phyloP scores from a whole-genome alignment of 805 yeast species.

The Metschnikowia lachancei region DNA sequence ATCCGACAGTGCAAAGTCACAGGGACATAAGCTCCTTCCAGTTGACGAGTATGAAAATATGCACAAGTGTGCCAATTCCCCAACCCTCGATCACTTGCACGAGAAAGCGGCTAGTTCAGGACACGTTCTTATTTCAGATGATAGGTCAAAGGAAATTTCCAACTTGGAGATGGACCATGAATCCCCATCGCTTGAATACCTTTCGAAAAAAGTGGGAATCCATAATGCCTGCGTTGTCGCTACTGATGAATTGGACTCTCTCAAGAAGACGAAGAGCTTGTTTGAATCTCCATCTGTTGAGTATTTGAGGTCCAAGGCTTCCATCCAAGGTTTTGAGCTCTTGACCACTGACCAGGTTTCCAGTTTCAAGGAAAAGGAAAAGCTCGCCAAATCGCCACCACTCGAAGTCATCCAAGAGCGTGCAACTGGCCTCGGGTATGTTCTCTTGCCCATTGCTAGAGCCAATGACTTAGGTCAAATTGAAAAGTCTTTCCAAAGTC shows the following conservation, averaged over 20 bases:
- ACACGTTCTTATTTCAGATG: slow-evolving; percentile 10
- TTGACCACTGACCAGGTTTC: slow-evolving; percentile 8
- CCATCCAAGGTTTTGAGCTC: slow-evolving; percentile 2
- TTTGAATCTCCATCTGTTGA: slow-evolving; percentile 10
- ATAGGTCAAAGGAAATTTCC: slow-evolving; percentile 4
- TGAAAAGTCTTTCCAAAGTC: slow-evolving; percentile 5
- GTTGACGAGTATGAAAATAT: slow-evolving; percentile 9
- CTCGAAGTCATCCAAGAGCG: slow-evolving; percentile 22
- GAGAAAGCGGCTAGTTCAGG: slow-evolving; percentile 9
- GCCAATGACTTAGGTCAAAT: slow-evolving; percentile 2
- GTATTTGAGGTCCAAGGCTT: slow-evolving; percentile 13
- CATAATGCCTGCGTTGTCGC: slow-evolving; percentile 6
- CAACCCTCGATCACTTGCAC: slow-evolving; percentile 15
- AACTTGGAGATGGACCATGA: slow-evolving; percentile 3
- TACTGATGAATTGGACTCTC: slow-evolving; percentile 1
- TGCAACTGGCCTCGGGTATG: slow-evolving; percentile 26
- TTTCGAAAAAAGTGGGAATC: slow-evolving; percentile 1
- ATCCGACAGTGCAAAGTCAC: slow-evolving; percentile 1
- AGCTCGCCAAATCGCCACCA: slow-evolving; percentile 14
- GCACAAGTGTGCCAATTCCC: slow-evolving; percentile 1
- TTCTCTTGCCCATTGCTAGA: slow-evolving; percentile 17
- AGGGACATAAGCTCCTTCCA: slow-evolving; percentile 2
- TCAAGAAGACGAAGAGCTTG: slow-evolving; percentile 1
- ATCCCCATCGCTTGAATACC: slow-evolving; percentile 9
- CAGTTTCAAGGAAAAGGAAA: slow-evolving; percentile 2